Conservation (phyloP, 2,329 filamentous ascomycete species). For the Pseudogymnoascus sp. region DNA sequence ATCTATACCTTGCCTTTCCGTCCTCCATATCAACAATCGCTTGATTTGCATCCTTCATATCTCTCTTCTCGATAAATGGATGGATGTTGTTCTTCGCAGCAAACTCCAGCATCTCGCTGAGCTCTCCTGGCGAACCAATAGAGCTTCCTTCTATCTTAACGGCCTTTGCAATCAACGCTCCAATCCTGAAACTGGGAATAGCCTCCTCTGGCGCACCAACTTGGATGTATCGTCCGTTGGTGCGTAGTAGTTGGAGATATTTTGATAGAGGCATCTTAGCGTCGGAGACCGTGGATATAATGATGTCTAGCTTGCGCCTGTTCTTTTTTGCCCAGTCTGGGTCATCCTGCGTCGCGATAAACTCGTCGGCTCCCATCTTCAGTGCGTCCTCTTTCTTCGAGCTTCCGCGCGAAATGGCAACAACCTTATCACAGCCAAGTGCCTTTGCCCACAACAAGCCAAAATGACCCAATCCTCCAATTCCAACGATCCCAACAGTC, state of each 20-base stretch:
- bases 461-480: conserved; percentile 70
- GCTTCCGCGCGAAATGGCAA: conserved; percentile 55
- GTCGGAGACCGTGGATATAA: conserved; percentile 50
- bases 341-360: conserved; percentile 48
- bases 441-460: conserved; percentile 65
- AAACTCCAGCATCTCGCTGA: conserved; percentile 54
- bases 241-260: conserved; percentile 54
- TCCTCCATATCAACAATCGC: conserved; percentile 49
- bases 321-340: conserved; percentile 52
- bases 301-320: conserved; percentile 46
- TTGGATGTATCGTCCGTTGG: conserved; percentile 56
- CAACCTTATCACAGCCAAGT: conserved; percentile 58
- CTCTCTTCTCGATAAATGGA: conserved; percentile 49
- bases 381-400: conserved; percentile 53
- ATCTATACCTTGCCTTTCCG: conserved; percentile 47
- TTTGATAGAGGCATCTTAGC: conserved; percentile 54
- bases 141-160: conserved; percentile 37
- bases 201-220: conserved; percentile 59
- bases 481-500: conserved; percentile 61
- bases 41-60: conserved; percentile 52
- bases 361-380: conserved; percentile 53
- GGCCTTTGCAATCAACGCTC: conserved; percentile 50
- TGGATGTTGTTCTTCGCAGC: conserved; percentile 51
- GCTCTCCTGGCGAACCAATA: conserved; percentile 41
- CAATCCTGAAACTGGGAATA: conserved; percentile 47